Evolutionary conservation across 495 filamentous ascomycete genomes (phyloP), one percentile per base, ranked within the genome.

Genomic region (Podospora anserina): DNA sequence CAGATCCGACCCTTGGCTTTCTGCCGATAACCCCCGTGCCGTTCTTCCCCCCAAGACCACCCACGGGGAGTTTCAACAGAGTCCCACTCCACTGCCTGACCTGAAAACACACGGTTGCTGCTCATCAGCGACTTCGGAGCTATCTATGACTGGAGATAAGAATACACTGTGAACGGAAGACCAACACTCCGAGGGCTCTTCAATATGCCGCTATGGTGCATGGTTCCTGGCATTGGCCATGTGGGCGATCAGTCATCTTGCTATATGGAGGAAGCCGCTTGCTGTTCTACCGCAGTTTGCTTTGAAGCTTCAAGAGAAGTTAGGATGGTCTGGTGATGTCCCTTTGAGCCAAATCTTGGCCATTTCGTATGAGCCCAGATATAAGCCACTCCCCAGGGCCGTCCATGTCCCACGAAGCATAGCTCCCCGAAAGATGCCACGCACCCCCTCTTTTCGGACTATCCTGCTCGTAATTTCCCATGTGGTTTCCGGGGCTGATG

Each of bases 361-460:
- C 66, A 87, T 88, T 77, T 97, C 92, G 79, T 97, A 97, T 20
- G 90, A 88, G 19, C 92, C 90, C 13, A 97, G 81, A 83, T 97
- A 97, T 32, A 97, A 76, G 7, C 94, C 92, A 70, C 90, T 88
- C 6, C 92, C 90, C 16, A 95, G 67, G 15, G 90, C 87, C 28
- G 93, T 93, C 93, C 93, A 97, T 2, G 84, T 83, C n/a, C 84
- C 85, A 63, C 94, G 86, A 71, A 97, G 80, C 13, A 81, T 78
- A 1, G 89, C 92, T n/a, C 93, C 93, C 34, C 88, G 84, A 70
- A 93, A 96, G 20, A 97, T 75, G 0, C 93, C 92, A 61, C 80
- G 84, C 18, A 91, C 65, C 4, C 93, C 94, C 56, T 88, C 85
- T 58, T 89, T 82, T 1, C 70, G 71, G 66, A 88, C 74, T 5